Evolutionary conservation across 1,139 yeast genomes (phyloP).

Genomic region (Magnusiomyces paraingens): DNA sequence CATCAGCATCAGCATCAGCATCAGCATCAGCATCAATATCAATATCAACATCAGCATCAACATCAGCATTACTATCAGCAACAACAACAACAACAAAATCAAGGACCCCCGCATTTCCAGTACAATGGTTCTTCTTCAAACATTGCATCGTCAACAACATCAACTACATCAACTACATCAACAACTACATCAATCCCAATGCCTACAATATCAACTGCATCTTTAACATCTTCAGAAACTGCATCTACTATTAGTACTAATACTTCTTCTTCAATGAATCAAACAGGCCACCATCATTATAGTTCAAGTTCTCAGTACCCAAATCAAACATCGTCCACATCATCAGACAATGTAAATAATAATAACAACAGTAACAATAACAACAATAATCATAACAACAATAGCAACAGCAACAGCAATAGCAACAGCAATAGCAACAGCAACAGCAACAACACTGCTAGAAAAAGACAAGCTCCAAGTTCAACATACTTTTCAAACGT

Average conservation of each 20-base stretch:
- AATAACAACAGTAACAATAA: background rate
- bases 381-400: background rate
- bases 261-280: background rate
- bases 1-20: no score
- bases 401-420: background rate
- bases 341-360: background rate
- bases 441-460: background rate
- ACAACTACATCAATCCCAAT: background rate
- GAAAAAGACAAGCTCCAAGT: background rate
- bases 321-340: background rate
- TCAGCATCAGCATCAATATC: no score
- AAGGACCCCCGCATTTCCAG: background rate
- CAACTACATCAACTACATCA: background rate
- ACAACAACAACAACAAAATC: background rate
- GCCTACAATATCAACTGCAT: background rate
- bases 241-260: background rate
- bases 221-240: no score
- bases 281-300: background rate
- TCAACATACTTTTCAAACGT: constrained; percentile 22
- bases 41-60: no score
- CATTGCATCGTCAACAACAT: background rate
- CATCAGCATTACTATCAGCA: background rate
- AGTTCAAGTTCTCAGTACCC: background rate
- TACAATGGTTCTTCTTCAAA: background rate
- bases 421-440: background rate